phyloP scores from a whole-genome alignment of 2,329 filamentous ascomycete genomes.

The Colletotrichum tropicale region DNA sequence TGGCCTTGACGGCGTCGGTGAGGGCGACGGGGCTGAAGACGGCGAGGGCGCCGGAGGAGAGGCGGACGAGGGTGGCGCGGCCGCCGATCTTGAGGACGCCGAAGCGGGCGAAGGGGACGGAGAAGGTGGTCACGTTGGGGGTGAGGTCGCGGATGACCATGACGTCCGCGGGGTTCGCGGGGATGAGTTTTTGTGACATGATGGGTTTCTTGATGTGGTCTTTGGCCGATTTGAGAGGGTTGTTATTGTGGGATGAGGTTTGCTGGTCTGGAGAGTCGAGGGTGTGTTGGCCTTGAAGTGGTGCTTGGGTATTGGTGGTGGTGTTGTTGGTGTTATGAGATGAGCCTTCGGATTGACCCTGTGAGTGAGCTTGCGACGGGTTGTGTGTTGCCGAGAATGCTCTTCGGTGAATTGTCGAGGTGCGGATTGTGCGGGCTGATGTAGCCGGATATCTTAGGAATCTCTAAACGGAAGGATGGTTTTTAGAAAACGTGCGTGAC shows the following conservation, averaged over 20 bases:
- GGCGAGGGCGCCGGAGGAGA: slow-evolving; percentile 78
- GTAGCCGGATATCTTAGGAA: not conserved
- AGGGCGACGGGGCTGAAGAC: slow-evolving; percentile 92
- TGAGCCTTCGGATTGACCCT: not conserved
- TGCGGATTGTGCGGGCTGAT: not conserved
- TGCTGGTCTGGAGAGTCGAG: slow-evolving; percentile 15
- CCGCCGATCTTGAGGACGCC: slow-evolving; percentile 84
- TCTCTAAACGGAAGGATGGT: not conserved
- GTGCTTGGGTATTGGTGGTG: not conserved
- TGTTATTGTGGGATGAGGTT: not conserved
- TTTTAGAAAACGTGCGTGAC: not conserved
- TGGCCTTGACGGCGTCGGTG: slow-evolving; percentile 72
- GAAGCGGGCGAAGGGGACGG: slow-evolving; percentile 83
- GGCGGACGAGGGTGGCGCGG: slow-evolving; percentile 73
- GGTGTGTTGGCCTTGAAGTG: slow-evolving; percentile 1
- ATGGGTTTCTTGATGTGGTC: slow-evolving; percentile 16
- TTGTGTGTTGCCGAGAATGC: slow-evolving; percentile 8
- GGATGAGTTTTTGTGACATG: slow-evolving; percentile 70
- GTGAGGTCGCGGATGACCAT: slow-evolving; percentile 91
- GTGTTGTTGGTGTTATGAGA: not conserved
- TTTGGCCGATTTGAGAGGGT: not conserved
- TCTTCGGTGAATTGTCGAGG: not conserved
- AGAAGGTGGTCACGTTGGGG: slow-evolving; percentile 78
- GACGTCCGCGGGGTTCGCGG: slow-evolving; percentile 75
- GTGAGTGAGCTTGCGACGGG: slow-evolving; percentile 6